Base-by-base conservation (phyloP, 352 stramenopile genomes). In the Phytopythium aichiense region DNA sequence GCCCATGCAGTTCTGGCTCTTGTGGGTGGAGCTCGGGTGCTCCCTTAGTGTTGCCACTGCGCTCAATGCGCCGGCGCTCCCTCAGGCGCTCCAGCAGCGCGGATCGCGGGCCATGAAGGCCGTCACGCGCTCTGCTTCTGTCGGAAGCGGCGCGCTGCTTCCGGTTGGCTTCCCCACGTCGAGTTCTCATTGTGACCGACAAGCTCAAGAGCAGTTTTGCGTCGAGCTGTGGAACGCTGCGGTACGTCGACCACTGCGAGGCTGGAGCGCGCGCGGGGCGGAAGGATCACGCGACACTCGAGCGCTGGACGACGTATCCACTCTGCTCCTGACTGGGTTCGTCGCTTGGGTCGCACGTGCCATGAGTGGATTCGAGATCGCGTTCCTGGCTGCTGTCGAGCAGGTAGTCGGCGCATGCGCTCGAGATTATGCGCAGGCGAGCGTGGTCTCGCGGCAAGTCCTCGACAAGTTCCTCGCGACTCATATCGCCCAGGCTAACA, bases 361-460 rank as follows among this genome's bases (percentile, higher is more conserved):
- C 5, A 83, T 83, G 67, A 55, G 42, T 37, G 67, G 64, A 5
- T 80, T 72, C 58, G 69, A 80, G 60, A 15, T 69, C 6, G 65
- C 28, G 13, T 83, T 77, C 56, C 62, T 80, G 23, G 60, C 52
- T 0, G 78, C 73, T 46, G 58, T 75, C 30, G 69, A 65, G n/a
- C 37, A 54, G 25, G 33, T 59, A 1, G 48, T 80, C 42, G 51
- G 55, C 52, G 53, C 50, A 18, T 43, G 77, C 42, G n/a, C 80
- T 38, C 53, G 60, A 12, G 28, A 25, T n/a, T 28, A 33, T 20
- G 18, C 22, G 18, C 8, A n/a, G 4, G 8, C 13, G 33, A 33
- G 45, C 6, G 22, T 2, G 12, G 33, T 45, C 1, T 20, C 33
- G 6, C 23, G 18, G 13, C 15, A 2, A 8, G 3, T 46, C 22